Percentiles rank a stretch among this genome's conserved stretches.
Conservation (phyloP, 2,329 filamentous ascomycete species). For the Neonectria ditissima region DNA sequence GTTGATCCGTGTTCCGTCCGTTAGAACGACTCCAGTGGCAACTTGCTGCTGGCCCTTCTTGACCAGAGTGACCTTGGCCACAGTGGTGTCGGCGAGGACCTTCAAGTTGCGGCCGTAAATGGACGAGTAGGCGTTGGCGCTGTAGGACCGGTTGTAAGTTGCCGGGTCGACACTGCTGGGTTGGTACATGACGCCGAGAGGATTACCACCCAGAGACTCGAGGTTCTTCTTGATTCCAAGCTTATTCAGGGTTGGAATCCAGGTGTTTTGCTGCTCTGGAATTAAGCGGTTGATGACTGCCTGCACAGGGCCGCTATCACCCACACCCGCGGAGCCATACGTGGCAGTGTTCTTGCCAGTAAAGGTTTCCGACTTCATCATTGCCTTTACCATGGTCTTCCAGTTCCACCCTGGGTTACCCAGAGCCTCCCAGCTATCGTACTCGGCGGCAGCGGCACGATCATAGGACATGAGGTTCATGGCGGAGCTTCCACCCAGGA, state of each 20-base stretch:
- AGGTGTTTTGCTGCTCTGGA: constrained; percentile 56
- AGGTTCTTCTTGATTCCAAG: constrained; percentile 54
- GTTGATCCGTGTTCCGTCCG: constrained; percentile 26
- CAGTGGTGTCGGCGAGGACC: constrained; percentile 35
- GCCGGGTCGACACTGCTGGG: constrained; percentile 59
- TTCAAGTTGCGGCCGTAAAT: constrained; percentile 55
- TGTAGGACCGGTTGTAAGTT: constrained; percentile 61
- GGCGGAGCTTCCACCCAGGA: constrained; percentile 59
- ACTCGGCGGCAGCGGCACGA: constrained; percentile 51
- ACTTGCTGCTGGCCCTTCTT: constrained; percentile 36
- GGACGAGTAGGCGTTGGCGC: constrained; percentile 57
- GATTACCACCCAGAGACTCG: constrained; percentile 59
- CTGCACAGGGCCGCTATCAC: constrained; percentile 30
- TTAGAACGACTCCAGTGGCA: constrained; percentile 35
- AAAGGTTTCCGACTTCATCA: constrained; percentile 43
- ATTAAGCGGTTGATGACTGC: constrained; percentile 55
- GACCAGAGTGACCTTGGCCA: constrained; percentile 35
- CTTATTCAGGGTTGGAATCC: constrained; percentile 56
- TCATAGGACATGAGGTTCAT: constrained; percentile 50
- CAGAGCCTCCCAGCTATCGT: constrained; percentile 53
- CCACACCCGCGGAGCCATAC: constrained; percentile 28
- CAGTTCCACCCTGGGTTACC: constrained; percentile 54
- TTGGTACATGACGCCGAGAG: constrained; percentile 61
- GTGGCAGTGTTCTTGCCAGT: constrained; percentile 31
- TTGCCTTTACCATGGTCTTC: constrained; percentile 50